phyloP scores from a whole-genome alignment of 805 yeast species.

The Pichia paraexigua region DNA sequence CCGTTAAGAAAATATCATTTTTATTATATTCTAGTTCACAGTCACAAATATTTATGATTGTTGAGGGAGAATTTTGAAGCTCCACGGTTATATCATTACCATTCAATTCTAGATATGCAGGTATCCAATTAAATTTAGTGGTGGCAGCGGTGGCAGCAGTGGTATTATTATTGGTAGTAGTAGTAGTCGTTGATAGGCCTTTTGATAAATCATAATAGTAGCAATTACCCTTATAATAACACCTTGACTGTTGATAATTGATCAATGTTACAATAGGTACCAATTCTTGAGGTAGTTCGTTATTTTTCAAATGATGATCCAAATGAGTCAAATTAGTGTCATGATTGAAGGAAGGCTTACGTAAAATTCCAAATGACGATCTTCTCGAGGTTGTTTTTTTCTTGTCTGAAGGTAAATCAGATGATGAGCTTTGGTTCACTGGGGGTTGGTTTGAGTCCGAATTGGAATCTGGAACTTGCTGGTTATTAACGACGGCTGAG shows the following conservation, averaged over 20 bases:
- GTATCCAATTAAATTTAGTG: slow-evolving; percentile 15
- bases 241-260: slow-evolving; percentile 60
- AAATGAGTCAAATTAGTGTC: not conserved
- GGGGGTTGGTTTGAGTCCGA: not conserved
- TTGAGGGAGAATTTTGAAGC: slow-evolving; percentile 28
- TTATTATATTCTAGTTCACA: slow-evolving; percentile 20
- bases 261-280: slow-evolving; percentile 64
- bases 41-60: slow-evolving; percentile 47
- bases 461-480: not conserved
- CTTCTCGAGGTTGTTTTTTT: not conserved
- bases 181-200: no score
- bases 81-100: slow-evolving; percentile 51
- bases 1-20: slow-evolving; percentile 8
- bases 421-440: not conserved
- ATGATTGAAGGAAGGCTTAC: slow-evolving; percentile 5
- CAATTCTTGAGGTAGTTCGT: slow-evolving; percentile 50
- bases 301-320: not conserved
- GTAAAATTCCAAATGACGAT: not conserved
- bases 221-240: slow-evolving; percentile 31
- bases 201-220: slow-evolving; percentile 7
- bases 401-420: not conserved
- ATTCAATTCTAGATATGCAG: slow-evolving; percentile 26
- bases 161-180: no score
- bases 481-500: not conserved
- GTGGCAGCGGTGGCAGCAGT: not conserved